Evolutionary conservation across 1,139 yeast species (phyloP).

Genomic region (Suhomyces coccinellae): DNA sequence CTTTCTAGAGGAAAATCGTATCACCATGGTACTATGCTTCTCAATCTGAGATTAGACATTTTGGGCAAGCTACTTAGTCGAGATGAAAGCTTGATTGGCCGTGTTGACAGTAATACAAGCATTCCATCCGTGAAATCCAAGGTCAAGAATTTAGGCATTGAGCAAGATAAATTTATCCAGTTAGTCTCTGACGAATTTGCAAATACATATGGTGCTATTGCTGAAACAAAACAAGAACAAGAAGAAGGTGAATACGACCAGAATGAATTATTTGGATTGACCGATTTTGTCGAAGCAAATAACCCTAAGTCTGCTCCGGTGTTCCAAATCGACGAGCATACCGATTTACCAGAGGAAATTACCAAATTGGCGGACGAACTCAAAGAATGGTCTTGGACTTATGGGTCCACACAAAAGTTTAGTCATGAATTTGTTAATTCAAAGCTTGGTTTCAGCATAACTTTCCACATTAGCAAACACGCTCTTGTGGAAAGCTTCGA

Average conservation of each 20-base stretch:
- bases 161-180: slow-evolving; percentile 47
- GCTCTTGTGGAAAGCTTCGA: slow-evolving; percentile 28
- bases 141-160: slow-evolving; percentile 63
- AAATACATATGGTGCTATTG: slow-evolving; percentile 29
- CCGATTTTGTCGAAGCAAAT: slow-evolving; percentile 29
- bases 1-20: slow-evolving; percentile 79
- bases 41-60: slow-evolving; percentile 60
- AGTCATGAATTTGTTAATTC: slow-evolving; percentile 42
- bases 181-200: slow-evolving; percentile 49
- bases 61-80: slow-evolving; percentile 60
- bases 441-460: slow-evolving; percentile 32
- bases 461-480: slow-evolving; percentile 46
- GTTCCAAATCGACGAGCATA: slow-evolving; percentile 26
- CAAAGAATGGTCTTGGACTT: slow-evolving; percentile 67
- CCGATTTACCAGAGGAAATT: slow-evolving; percentile 50
- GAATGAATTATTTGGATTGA: slow-evolving; percentile 38
- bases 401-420: slow-evolving; percentile 70
- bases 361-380: slow-evolving; percentile 43
- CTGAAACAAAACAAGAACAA: slow-evolving; percentile 1
- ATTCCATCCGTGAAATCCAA: slow-evolving; percentile 78
- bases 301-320: slow-evolving; percentile 12
- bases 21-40: slow-evolving; percentile 96
- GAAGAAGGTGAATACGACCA: slow-evolving; percentile 23
- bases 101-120: slow-evolving; percentile 55
- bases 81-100: slow-evolving; percentile 42